Conservation (phyloP, 106 monocot genomes). For the Agapanthus africanus region DNA sequence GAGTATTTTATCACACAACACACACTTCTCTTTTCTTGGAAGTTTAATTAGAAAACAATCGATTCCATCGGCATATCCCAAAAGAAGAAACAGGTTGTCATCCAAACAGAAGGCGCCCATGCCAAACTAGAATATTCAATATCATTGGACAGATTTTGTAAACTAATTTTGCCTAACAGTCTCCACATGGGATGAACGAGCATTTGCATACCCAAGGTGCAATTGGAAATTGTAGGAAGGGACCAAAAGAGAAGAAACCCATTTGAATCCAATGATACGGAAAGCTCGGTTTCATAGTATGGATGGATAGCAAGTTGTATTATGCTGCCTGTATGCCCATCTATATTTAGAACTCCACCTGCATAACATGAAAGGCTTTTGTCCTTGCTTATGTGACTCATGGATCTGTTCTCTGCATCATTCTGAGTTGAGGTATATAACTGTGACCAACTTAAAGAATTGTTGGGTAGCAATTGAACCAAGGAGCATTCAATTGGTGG, state of each 20-base stretch:
- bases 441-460: constrained; percentile 51
- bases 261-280: constrained; percentile 76
- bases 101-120: constrained; percentile 69
- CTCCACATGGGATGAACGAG: constrained; percentile 39
- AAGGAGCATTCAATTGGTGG: constrained; percentile 70
- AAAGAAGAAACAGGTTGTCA: constrained; percentile 60
- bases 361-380: constrained; percentile 30
- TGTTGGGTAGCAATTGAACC: constrained; percentile 57
- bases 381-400: too few relatives aligned
- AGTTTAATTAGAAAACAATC: constrained; percentile 63
- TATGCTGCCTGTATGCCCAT: constrained; percentile 68
- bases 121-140: constrained; percentile 46
- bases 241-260: constrained; percentile 85
- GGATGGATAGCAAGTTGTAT: constrained; percentile 62
- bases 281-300: constrained; percentile 48
- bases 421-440: constrained; percentile 22
- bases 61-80: constrained; percentile 58
- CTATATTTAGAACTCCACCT: constrained; percentile 29
- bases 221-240: constrained; percentile 36
- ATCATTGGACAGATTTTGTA: constrained; percentile 22
- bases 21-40: constrained; percentile 18
- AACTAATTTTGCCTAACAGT: constrained; percentile 47
- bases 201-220: constrained; percentile 27
- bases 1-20: constrained; percentile 50
- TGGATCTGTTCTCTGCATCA: constrained; percentile 17